Evolutionary conservation across 176 grass and related monocot species (phyloP), one percentile per base, ranked within the genome.

Genomic region (Olyra latifolia): DNA sequence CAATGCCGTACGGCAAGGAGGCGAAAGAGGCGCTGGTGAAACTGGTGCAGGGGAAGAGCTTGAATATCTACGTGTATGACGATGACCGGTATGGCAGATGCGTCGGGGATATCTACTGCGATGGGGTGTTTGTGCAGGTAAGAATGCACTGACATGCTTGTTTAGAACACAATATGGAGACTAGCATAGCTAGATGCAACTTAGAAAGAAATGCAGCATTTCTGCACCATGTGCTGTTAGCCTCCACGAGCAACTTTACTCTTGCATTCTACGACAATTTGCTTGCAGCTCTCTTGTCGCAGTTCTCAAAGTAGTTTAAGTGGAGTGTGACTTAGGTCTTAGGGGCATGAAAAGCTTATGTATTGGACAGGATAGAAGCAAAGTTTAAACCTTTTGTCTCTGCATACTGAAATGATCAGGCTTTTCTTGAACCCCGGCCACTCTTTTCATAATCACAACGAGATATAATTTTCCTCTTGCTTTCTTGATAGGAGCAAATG

Each of bases 1-100:
- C 90, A 10, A 98, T 98, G 96, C 96, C 96, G 62, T 95, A 89
- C 10, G 96, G 96, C 35, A 95, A 93, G 83, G 96, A 95, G 69
- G 90, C 96, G 0, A 98, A 91, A 76, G 92, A 93, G 83, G 88
- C 81, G 57, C 28, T 98, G 79, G 69, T 98, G 86, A 98, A 91
- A n/a, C 62, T 98, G 29, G 75, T 98, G 1, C 90, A 95, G 80
- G 96, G 88, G 6, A 98, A 98, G 66, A 50, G 85, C 45, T 53
- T 95, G 38, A 95, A 91, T 78, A 63, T 95, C 60, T 79, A 69
- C 30, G 77, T 91, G 6, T 98, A 75, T 44, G 88, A 89, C 27
- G 79, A 93, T 28, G 96, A 98, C 64, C 81, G 75, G 72, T 98
- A 98, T 29, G 92, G 92, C 39, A 74, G 92, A 39, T 93, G 77